Base-by-base conservation (phyloP, 768 basidiomycete genomes). In the Russula griseocarnosa region DNA sequence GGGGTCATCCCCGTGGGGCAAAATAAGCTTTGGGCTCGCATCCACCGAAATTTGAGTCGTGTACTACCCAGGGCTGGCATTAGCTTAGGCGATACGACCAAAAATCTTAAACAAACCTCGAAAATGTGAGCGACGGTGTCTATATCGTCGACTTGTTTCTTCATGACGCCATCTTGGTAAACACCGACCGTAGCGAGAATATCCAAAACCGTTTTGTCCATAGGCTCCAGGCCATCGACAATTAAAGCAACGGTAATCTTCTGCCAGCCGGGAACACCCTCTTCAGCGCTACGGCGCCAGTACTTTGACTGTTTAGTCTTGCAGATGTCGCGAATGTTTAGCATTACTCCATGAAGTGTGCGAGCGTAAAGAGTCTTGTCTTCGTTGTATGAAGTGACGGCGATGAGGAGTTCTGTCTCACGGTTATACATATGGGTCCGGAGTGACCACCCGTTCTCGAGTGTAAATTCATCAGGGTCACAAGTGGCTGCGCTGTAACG, bases 241-340 rank as follows among this genome's bases (percentile, higher is more conserved):
- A 96, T 91, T 61, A 96, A 83, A 47, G 90, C 88, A 24, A 96
- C 93, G 5, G 85, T 86, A 70, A 98, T 94, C 72, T 83, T 87
- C 73, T 97, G 91, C 95, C 95, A 98, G 11, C 81, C 86, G 44
- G 92, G 90, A 59, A 82, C 81, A 50, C 92, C 91, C 72, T 92
- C 90, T 74, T 92, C 90, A 11, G 92, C 87, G 57, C 82, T 82
- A 63, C 85, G 82, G 50, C 87, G 82, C 92, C 94, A 94, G 76
- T 89, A 96, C 74, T 94, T 94, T 66, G 89, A 92, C 71, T 90
- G 89, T 74, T 95, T 95, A 47, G 92, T 94, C 77, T 90, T 94
- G 83, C 94, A 95, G 69, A 98, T 98, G 70, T 98, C 90, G 68
- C 95, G 90, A 66, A 98, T 96, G 75, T 99, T 98, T 66, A 96